Percentiles rank a stretch among this genome's conserved stretches.
Conservation (phyloP, 179 eudicot species). For the Spergularia azorica region DNA sequence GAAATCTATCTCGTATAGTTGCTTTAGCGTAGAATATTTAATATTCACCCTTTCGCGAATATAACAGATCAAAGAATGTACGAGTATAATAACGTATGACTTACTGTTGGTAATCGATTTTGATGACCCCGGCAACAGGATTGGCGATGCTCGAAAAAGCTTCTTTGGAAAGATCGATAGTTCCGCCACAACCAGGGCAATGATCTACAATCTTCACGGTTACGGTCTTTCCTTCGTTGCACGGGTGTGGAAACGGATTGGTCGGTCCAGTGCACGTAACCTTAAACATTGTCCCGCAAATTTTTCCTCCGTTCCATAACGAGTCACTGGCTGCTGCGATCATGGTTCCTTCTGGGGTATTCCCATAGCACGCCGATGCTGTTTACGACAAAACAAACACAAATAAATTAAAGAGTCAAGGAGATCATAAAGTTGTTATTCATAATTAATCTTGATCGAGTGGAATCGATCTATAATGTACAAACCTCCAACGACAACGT, state of each 20-base stretch:
- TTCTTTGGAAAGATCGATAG: conserved; percentile 32
- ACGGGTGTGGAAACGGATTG: conserved; percentile 32
- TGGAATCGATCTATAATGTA: too few species aligned
- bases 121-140: conserved; percentile 29
- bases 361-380: conserved; percentile 38
- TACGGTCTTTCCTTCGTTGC: conserved; percentile 29
- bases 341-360: conserved; percentile 23
- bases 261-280: conserved; percentile 38
- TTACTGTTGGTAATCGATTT: conserved; percentile 22
- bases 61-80: too few species aligned
- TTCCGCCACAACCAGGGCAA: conserved; percentile 34
- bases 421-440: too few species aligned
- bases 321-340: conserved; percentile 27
- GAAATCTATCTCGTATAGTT: too few species aligned
- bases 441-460: too few species aligned
- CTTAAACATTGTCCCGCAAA: conserved; percentile 34
- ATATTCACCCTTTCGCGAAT: too few species aligned
- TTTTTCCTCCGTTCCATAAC: conserved; percentile 31
- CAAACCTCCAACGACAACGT: too few species aligned
- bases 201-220: conserved; percentile 42
- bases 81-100: neutral
- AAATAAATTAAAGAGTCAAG: too few species aligned
- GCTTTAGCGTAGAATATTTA: too few species aligned
- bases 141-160: conserved; percentile 29
- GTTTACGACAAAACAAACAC: neutral